These are phyloP conservation scores for Cnidoscolus chayamansa DNA, from an alignment of 441 rosid genomes.

Conservation along the genomic window DNA sequence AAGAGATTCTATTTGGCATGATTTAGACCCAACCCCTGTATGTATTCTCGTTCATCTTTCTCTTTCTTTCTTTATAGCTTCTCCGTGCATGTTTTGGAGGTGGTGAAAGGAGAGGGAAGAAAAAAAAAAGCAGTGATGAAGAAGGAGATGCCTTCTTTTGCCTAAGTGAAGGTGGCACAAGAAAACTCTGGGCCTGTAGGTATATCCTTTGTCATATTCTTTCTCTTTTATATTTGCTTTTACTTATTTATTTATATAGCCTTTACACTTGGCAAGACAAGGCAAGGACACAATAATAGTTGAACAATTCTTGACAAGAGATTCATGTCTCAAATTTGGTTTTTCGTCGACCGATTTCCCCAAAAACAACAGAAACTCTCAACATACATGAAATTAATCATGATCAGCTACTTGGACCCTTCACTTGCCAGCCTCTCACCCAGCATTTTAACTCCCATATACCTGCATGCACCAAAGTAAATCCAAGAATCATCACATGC, in stretches of 20 bases:
- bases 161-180: constrained; percentile 16
- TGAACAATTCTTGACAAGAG: neutral
- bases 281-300: neutral
- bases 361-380: neutral
- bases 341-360: neutral
- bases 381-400: neutral
- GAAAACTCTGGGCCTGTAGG: constrained; percentile 22
- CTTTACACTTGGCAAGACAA: neutral
- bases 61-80: neutral
- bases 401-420: constrained; percentile 14
- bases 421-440: constrained; percentile 37
- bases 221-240: neutral
- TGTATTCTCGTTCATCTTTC: neutral
- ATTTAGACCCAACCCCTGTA: constrained; percentile 10
- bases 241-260: too few species aligned
- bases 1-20: constrained; percentile 25
- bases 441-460: constrained; percentile 52
- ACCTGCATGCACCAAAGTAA: constrained; percentile 43
- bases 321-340: neutral
- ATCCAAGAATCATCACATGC: neutral
- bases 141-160: constrained; percentile 28
- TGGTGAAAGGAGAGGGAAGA: constrained; percentile 4
- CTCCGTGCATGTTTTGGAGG: neutral
- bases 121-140: constrained; percentile 8
- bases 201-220: constrained; percentile 42